These are phyloP conservation scores for Suillus occidentalis DNA, from an alignment of 768 basidiomycete genomes.

Conservation along the genomic window DNA sequence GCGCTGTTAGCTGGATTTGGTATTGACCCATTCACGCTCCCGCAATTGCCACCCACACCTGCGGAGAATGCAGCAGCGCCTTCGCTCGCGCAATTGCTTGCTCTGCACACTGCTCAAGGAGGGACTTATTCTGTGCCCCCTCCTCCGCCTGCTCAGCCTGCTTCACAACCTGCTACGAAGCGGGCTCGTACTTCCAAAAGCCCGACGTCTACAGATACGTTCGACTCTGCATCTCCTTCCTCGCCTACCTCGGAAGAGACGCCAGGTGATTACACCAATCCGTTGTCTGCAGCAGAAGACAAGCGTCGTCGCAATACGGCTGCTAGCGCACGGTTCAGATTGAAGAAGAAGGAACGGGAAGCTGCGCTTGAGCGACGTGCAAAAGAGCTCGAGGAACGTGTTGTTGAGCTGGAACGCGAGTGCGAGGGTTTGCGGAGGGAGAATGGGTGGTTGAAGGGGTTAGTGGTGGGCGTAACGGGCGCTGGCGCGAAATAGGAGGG, in stretches of 20 bases:
- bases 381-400: slow-evolving; percentile 80
- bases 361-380: slow-evolving; percentile 82
- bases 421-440: slow-evolving; percentile 86
- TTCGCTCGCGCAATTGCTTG: slow-evolving; percentile 70
- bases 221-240: slow-evolving; percentile 25
- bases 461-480: slow-evolving; percentile 86
- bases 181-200: slow-evolving; percentile 57
- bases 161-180: slow-evolving; percentile 43
- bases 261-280: slow-evolving; percentile 16
- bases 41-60: slow-evolving; percentile 22
- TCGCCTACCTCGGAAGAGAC: slow-evolving; percentile 29
- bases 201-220: slow-evolving; percentile 34
- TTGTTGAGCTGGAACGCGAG: slow-evolving; percentile 84
- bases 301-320: slow-evolving; percentile 94
- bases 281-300: slow-evolving; percentile 69
- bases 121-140: slow-evolving; percentile 22
- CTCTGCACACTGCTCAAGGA: slow-evolving; percentile 49
- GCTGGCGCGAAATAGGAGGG: not conserved
- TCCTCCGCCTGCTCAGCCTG: slow-evolving; percentile 18
- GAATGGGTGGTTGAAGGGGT: slow-evolving; percentile 90
- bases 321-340: slow-evolving; percentile 87
- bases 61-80: slow-evolving; percentile 39
- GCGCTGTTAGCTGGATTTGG: slow-evolving; percentile 37
- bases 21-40: slow-evolving; percentile 44
- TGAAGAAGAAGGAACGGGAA: slow-evolving; percentile 97